Evolutionary conservation across 169 alveolate genomes (phyloP).

Genomic region (Cryptosporidium tyzzeri): DNA sequence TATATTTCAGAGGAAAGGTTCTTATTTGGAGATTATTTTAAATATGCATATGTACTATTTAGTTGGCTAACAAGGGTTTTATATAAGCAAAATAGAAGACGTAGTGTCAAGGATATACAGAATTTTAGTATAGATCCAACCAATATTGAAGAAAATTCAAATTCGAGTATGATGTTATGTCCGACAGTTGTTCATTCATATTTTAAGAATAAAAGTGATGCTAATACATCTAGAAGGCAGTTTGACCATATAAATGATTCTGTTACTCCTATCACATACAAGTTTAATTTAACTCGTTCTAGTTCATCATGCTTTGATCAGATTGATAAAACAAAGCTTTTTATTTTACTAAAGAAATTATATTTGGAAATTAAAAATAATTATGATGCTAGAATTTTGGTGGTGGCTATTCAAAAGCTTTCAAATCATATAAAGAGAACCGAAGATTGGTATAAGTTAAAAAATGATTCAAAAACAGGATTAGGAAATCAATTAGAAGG

Average conservation of each 20-base stretch:
- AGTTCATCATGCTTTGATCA: neutral
- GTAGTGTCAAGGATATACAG: constrained; percentile 10
- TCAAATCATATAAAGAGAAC: constrained; percentile 3
- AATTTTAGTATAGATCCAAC: constrained; percentile 4
- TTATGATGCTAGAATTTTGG: constrained; percentile 34
- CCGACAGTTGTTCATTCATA: constrained; percentile 35
- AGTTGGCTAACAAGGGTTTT: constrained; percentile 38
- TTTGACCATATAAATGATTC: neutral
- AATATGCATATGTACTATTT: constrained; percentile 12
- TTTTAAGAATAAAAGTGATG: neutral
- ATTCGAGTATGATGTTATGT: neutral
- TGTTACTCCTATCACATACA: neutral
- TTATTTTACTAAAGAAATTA: constrained; percentile 4
- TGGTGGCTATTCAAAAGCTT: constrained; percentile 30
- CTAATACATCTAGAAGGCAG: neutral
- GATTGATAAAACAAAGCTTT: constrained; percentile 1
- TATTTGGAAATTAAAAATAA: constrained; percentile 46
- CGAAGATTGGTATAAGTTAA: neutral
- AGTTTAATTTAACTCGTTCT: neutral
- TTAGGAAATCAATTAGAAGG: neutral
- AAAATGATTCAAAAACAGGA: neutral
- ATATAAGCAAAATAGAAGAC: constrained; percentile 31
- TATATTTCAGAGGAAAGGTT: neutral
- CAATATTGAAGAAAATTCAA: neutral
- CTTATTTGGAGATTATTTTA: constrained; percentile 1